phyloP scores from a whole-genome alignment of 768 basidiomycete genomes.

The Lactarius hengduanensis region DNA sequence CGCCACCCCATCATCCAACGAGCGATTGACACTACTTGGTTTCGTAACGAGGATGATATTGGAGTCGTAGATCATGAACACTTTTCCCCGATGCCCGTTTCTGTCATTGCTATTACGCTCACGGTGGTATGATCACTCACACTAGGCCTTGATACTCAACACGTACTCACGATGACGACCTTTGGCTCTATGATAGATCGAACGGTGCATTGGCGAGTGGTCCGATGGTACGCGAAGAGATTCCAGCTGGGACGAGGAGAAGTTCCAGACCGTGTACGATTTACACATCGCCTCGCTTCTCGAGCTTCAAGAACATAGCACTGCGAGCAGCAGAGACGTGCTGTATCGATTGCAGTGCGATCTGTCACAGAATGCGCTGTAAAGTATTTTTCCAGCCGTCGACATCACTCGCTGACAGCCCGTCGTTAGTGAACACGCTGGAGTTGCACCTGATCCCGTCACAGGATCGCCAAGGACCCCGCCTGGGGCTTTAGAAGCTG shows the following conservation, averaged over 20 bases:
- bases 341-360: slow-evolving; percentile 5
- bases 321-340: background rate
- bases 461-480: background rate
- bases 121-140: background rate
- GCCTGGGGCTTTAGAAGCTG: background rate
- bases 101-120: slow-evolving; percentile 2
- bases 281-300: background rate
- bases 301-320: background rate
- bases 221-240: background rate
- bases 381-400: background rate
- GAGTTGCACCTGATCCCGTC: background rate
- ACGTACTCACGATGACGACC: no score
- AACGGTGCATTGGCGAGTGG: background rate
- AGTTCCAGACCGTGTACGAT: background rate
- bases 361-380: slow-evolving; percentile 4
- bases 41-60: slow-evolving; percentile 6
- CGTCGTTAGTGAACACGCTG: background rate
- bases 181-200: background rate
- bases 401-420: background rate
- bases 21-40: slow-evolving; percentile 7
- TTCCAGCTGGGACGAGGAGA: background rate
- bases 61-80: background rate
- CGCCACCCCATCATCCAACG: slow-evolving; percentile 14
- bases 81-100: slow-evolving; percentile 7
- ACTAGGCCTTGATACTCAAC: background rate